Evolutionary conservation across 208 protist genomes (phyloP).

Genomic region (Trypanosoma grayi): DNA sequence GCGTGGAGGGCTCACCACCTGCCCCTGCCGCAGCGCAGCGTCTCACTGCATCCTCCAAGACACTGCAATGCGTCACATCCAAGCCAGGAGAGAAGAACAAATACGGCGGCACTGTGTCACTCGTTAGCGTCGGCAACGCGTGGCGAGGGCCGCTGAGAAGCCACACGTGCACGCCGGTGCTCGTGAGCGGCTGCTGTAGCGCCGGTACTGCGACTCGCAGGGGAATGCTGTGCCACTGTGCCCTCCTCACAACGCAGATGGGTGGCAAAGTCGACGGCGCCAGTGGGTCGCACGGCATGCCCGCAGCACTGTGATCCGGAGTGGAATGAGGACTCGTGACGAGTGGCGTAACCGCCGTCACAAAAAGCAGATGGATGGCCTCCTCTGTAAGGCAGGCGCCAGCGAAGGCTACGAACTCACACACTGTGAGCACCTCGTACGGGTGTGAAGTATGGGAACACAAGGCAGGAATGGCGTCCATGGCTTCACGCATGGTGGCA

Average conservation of each 20-base stretch:
- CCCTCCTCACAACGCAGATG: conserved; percentile 15
- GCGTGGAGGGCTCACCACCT: not conserved
- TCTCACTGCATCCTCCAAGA: conserved; percentile 9
- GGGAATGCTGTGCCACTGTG: conserved; percentile 23
- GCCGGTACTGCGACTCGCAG: conserved; percentile 18
- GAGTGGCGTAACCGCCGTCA: conserved; percentile 5
- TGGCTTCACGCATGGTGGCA: conserved; percentile 18
- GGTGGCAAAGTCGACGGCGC: not conserved
- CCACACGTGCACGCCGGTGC: not conserved
- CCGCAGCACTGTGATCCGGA: not conserved
- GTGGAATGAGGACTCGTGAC: not conserved
- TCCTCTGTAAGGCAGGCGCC: conserved; percentile 25
- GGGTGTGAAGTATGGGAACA: conserved; percentile 1
- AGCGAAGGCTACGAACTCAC: conserved; percentile 29
- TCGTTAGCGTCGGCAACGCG: not conserved
- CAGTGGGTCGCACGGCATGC: not conserved
- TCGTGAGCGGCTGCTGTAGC: conserved; percentile 16
- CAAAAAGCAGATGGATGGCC: conserved; percentile 21
- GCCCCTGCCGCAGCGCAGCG: not conserved
- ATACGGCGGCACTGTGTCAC: not conserved
- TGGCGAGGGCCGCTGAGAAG: not conserved
- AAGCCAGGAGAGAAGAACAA: conserved; percentile 23
- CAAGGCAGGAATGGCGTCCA: conserved; percentile 18
- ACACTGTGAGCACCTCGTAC: conserved; percentile 14
- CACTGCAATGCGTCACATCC: conserved; percentile 26